Evolutionary conservation across 768 basidiomycete species (phyloP).

Genomic region (Leccinum variicolor): DNA sequence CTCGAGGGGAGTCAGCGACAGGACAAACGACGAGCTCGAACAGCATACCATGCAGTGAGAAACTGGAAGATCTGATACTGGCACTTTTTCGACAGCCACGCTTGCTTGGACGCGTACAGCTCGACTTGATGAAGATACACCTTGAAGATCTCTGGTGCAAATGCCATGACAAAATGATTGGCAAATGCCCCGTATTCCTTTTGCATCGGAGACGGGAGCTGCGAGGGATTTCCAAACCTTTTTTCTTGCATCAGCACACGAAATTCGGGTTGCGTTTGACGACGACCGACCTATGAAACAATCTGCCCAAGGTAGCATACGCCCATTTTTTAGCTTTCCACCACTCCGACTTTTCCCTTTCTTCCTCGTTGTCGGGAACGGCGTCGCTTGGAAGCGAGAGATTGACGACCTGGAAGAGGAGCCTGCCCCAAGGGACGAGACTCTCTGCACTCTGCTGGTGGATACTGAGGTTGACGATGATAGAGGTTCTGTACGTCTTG

Average conservation of each 20-base stretch:
- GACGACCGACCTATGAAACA: slow-evolving; percentile 64
- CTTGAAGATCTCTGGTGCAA: slow-evolving; percentile 86
- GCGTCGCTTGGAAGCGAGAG: slow-evolving; percentile 60
- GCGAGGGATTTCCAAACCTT: slow-evolving; percentile 85
- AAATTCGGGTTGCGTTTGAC: neutral
- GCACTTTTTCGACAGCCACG: slow-evolving; percentile 80
- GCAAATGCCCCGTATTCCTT: slow-evolving; percentile 69
- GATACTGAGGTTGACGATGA: slow-evolving; percentile 64
- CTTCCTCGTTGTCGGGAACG: slow-evolving; percentile 70
- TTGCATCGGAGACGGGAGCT: slow-evolving; percentile 72
- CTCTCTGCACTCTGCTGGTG: slow-evolving; percentile 76
- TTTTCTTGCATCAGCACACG: slow-evolving; percentile 5
- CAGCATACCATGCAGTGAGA: slow-evolving; percentile 79
- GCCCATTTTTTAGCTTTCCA: slow-evolving; percentile 96
- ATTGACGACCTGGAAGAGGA: slow-evolving; percentile 79
- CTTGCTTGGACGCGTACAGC: slow-evolving; percentile 66
- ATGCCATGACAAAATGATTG: slow-evolving; percentile 68
- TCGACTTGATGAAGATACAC: slow-evolving; percentile 67
- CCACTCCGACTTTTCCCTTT: slow-evolving; percentile 79
- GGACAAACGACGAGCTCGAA: neutral
- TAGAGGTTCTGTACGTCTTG: slow-evolving; percentile 82
- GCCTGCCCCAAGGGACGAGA: slow-evolving; percentile 83
- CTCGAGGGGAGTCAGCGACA: slow-evolving; percentile 40
- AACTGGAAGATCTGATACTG: slow-evolving; percentile 83
- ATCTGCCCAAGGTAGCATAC: slow-evolving; percentile 69